Evolutionary conservation across 805 yeast genomes (phyloP), one percentile per base, ranked within the genome.

Genomic region (Brettanomyces anomalus): DNA sequence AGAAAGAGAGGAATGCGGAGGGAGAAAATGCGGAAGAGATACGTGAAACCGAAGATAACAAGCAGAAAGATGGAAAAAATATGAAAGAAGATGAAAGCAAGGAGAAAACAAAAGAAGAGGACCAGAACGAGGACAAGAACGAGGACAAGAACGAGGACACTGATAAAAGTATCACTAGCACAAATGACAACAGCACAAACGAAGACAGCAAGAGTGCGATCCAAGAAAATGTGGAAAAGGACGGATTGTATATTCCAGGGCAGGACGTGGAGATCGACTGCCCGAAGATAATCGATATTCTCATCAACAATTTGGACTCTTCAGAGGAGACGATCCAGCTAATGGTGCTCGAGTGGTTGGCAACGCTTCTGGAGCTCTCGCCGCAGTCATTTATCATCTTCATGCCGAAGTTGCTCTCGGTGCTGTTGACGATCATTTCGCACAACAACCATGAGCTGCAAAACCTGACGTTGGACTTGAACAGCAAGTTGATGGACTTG

Each of bases 221-320:
- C n/a, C n/a, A n/a, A 5, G 58, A 52, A n/a, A 53, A 16, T 8
- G 18, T 33, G 15, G 35, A 35, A 6, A 68, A 73, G 39, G 82
- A 79, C 19, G 83, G 74, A 5, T 56, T 76, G 14, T 79, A 83
- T 55, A 67, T 76, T 8, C 79, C 83, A 1, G 86, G 88, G 3
- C 96, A 88, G 58, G 95, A 89, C 56, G 78, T 88, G 17, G 77
- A 74, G 45, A 70, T 90, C 28, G 90, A 88, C 62, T 85, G 78
- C 53, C 77, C 90, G 4, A 81, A 78, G 49, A 80, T 90, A 36
- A 80, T 88, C 31, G 86, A 81, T 39, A 86, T 90, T 34, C 61
- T 93, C 39, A 76, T 90, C n/a, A 76, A 87, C 2, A 85, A 86
- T 48, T 67, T 93, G 41, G 85, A 85, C 47, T 77, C 81, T 2